Percentiles rank a stretch among this genome's conserved stretches.
These are phyloP conservation scores for Ceratobasidium theobromae DNA, from an alignment of 1,284 basidiomycete species.

Conservation along the genomic window DNA sequence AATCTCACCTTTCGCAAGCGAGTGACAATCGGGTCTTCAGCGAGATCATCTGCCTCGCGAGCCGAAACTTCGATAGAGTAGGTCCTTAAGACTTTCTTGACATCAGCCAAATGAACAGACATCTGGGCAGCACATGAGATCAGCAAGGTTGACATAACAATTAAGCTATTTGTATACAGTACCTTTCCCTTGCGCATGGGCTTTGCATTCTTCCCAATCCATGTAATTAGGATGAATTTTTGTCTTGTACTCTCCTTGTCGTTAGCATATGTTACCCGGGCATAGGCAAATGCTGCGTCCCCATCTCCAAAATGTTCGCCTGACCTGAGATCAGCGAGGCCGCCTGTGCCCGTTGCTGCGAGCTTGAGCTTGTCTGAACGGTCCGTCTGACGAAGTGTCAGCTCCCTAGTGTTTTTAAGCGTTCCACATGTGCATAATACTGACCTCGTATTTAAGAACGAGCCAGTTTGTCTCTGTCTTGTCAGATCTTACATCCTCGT, in stretches of 20 bases:
- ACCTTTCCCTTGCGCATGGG: constrained; percentile 91
- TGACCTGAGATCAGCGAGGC: constrained; percentile 69
- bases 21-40: constrained; percentile 74
- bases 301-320: constrained; percentile 63
- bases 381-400: constrained; percentile 56
- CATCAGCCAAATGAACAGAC: constrained; percentile 83
- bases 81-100: constrained; percentile 74
- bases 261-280: constrained; percentile 79
- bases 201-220: constrained; percentile 85
- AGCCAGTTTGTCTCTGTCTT: constrained; percentile 85
- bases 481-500: constrained; percentile 79
- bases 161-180: constrained; percentile 38
- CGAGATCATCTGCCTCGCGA: constrained; percentile 74
- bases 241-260: constrained; percentile 84
- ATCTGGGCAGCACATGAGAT: constrained; percentile 53
- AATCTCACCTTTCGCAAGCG: constrained; percentile 69
- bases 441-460: constrained; percentile 80
- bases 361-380: constrained; percentile 80
- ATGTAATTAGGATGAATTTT: constrained; percentile 87
- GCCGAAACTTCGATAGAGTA: constrained; percentile 87
- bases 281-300: constrained; percentile 82
- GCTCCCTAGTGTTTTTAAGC: not conserved
- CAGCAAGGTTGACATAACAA: not conserved
- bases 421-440: constrained; percentile 30
- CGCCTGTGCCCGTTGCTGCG: constrained; percentile 74